Evolutionary conservation across 257 asterid species (phyloP), one percentile per base, ranked within the genome.

Genomic region (Leptodermis oblonga): DNA sequence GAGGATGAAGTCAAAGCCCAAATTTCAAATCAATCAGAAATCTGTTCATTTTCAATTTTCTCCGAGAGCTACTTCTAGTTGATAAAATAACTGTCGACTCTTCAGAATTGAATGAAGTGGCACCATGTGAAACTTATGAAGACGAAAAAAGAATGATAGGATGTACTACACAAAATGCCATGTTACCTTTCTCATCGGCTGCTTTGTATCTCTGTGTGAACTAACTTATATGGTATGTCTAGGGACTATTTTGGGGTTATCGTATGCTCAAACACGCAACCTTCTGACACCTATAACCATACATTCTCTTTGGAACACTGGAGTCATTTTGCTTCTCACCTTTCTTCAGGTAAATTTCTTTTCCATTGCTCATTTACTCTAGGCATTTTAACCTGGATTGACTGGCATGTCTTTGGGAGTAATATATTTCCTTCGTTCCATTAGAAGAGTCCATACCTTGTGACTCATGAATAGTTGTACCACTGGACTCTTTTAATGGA

Each of bases 261-360:
- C 96, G 11, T 94, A 94, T 74, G 88, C 99, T 70, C 97, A 90
- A 72, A 93, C 99, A 0, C 96, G 90, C 56, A 93, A 90, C 77
- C 99, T 93, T 76, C 77, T 90, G 54, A 84, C 99, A 3, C 96
- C 99, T 15, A 93, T 93, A 81, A 82, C 80, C 26, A 87, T 93
- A 74, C 99, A 90, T 31, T 88, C 97, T 58, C 73, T 87, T 14
- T 93, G 99, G 99, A 93, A 93, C 85, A 86, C 95, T 3, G 99
- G 97, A 55, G 96, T 93, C 43, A 87, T 93, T 74, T 71, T 93
- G 85, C 83, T 88, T 61, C 96, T 93, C 62, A 88, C 97, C 69
- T 86, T 93, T 79, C 96, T 93, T 73, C 89, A 87, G 97, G 99
- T 93, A 83, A 76, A 33, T 39, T 43, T 33, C 28, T 20, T 68